A percentile compares a stretch with the other conserved stretches of the same genome.
phyloP scores from a whole-genome alignment of 768 basidiomycete species.

The Collybia sordida region DNA sequence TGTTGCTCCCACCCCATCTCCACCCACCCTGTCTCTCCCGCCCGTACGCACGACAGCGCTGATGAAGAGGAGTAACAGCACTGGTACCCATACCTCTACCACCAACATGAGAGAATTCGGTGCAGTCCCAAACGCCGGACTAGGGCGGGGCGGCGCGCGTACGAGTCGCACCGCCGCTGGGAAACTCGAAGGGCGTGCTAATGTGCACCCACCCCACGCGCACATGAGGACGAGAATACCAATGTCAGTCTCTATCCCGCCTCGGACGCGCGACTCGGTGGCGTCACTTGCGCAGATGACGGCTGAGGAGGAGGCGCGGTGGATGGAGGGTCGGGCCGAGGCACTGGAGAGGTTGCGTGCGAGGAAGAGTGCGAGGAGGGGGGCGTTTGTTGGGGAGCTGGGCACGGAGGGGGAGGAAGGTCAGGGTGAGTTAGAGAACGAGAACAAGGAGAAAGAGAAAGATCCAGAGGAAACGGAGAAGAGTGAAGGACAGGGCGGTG shows the following conservation, averaged over 20 bases:
- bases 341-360: conserved; percentile 25
- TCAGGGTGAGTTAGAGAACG: too few species aligned
- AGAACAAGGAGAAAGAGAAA: too few species aligned
- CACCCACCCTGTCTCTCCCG: not conserved
- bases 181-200: too few species aligned
- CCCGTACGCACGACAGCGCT: too few species aligned
- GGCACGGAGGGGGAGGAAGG: not conserved
- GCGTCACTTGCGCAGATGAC: conserved; percentile 8
- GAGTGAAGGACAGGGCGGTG: too few species aligned
- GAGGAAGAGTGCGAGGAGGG: conserved; percentile 26
- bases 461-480: too few species aligned
- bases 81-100: not conserved
- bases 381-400: not conserved
- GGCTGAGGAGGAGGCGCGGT: conserved; percentile 23
- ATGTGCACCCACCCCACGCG: too few species aligned
- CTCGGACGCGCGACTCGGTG: not conserved
- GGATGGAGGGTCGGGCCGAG: conserved; percentile 30
- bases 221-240: too few species aligned
- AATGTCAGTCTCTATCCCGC: not conserved
- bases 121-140: too few species aligned
- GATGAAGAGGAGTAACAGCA: not conserved
- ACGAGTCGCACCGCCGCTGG: too few species aligned
- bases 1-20: conserved; percentile 7
- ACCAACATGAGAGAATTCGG: not conserved
- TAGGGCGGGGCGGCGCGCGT: too few species aligned